Base-by-base conservation (phyloP, 495 filamentous ascomycete genomes). In the Penicilliopsis zonata region DNA sequence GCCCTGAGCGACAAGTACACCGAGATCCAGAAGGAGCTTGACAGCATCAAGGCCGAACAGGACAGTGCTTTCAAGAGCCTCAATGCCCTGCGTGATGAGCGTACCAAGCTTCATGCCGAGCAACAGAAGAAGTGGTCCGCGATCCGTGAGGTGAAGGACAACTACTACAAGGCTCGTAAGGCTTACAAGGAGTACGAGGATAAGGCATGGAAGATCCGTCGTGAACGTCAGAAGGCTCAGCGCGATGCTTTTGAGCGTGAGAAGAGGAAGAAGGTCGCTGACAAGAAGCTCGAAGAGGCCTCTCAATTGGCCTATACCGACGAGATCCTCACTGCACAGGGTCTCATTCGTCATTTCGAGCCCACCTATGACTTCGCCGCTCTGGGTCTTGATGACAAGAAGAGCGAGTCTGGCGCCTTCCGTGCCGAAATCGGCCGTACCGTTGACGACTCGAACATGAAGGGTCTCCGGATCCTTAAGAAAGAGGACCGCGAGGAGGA, bases 301-400 rank as follows among this genome's bases (percentile, higher is more conserved):
- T 87, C 82, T 33, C 70, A 76, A 41, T 86, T 74, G 0, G 90
- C 90, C 25, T 99, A 84, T 61, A 64, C 80, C 28, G 84, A 93
- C 36, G 84, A 96, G 64, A 92, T 99, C 47, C 68, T 83, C 28
- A 78, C 80, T 31, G 83, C 84, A 21, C 78, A 87, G 56, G 78
- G 74, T 47, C 67, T 99, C 7, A 79, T 95, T 36, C 76, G 78
- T 31, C 87, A 85, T 70, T 86, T 96, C 46, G 86, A 96, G 52
- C 86, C 90, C 2, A 69, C 80, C 2, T 75, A 74, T 29, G 62
- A 68, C 42, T 76, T 81, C 47, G 69, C 74, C 43, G 58, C 69
- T 13, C 54, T 67, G 13, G 65, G 62, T 35, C 47, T 63, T 28
- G 53, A 65, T 13, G 63, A 68, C 41, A 78, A 83, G 45, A 72